Percentiles rank a stretch among this genome's conserved stretches.
These are phyloP conservation scores for Pleomassaria siparia DNA, from an alignment of 2,329 filamentous ascomycete species.

Conservation along the genomic window DNA sequence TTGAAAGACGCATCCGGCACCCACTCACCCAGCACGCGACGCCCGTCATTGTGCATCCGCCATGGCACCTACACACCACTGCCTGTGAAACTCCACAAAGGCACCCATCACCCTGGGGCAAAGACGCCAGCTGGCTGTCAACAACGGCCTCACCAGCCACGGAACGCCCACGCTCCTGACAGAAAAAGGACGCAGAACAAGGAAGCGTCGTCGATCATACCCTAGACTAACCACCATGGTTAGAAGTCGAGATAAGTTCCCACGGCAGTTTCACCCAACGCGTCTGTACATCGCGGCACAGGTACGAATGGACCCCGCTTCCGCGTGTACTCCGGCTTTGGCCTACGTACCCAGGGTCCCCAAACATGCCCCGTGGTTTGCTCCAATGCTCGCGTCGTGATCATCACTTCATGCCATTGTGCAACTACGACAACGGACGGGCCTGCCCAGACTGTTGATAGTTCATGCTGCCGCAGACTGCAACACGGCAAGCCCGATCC, in stretches of 20 bases:
- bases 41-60: background rate
- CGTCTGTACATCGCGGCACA: background rate
- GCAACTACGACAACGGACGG: background rate
- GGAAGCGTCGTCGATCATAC: slow-evolving; percentile 1
- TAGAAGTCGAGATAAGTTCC: background rate
- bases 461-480: background rate
- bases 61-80: background rate
- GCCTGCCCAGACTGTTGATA: background rate
- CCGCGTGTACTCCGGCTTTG: background rate
- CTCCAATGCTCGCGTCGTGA: background rate
- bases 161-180: background rate
- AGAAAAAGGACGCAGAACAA: background rate
- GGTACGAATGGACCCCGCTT: background rate
- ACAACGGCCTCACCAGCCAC: slow-evolving; percentile 1
- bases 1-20: too few species aligned
- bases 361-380: background rate
- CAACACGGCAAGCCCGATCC: too few species aligned
- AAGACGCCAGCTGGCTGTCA: background rate
- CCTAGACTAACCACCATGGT: background rate
- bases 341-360: background rate
- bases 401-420: background rate
- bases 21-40: background rate
- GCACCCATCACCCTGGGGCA: background rate
- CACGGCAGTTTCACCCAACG: background rate
- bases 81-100: background rate